Conservation (phyloP, 2,329 filamentous ascomycete genomes). For the Fusarium papillatum region DNA sequence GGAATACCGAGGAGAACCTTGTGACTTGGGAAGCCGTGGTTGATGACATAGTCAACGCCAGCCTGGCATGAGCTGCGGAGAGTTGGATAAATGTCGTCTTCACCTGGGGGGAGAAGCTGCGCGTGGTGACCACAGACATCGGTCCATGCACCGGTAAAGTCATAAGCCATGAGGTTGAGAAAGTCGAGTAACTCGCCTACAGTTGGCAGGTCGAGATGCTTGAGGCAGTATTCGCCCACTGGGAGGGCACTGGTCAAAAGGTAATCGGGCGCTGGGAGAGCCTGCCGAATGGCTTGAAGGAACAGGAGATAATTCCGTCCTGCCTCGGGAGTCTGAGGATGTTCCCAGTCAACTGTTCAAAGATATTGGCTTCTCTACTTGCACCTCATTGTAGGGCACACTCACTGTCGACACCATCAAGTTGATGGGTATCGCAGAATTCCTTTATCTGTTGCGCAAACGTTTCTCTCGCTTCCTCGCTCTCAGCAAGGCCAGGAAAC, state of each 20-base stretch:
- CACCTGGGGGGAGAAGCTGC: conserved; percentile 65
- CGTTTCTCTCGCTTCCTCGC: conserved; percentile 58
- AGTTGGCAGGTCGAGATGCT: conserved; percentile 68
- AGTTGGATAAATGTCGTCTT: conserved; percentile 41
- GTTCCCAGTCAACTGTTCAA: conserved; percentile 75
- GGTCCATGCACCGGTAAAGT: conserved; percentile 76
- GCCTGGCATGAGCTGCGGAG: conserved; percentile 63
- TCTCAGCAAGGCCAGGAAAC: conserved; percentile 69
- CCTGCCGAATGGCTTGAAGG: conserved; percentile 65
- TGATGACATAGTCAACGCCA: conserved; percentile 67
- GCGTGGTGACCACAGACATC: conserved; percentile 73
- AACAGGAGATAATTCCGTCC: conserved; percentile 71
- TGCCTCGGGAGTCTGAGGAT: conserved; percentile 66
- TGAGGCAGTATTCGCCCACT: conserved; percentile 72
- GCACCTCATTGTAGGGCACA: neutral
- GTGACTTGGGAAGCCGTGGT: conserved; percentile 64
- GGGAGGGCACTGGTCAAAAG: conserved; percentile 74
- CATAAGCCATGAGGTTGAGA: conserved; percentile 79
- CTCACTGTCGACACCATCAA: conserved; percentile 76
- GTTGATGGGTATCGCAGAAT: conserved; percentile 67
- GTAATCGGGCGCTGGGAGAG: conserved; percentile 68
- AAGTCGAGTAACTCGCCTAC: conserved; percentile 69
- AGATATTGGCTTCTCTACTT: neutral
- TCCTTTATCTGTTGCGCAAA: conserved; percentile 68
- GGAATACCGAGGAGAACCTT: conserved; percentile 76